Percentiles rank a stretch among this genome's conserved stretches.
phyloP scores from a whole-genome alignment of 352 stramenopile species.

The Phytophthora pseudosyringae region DNA sequence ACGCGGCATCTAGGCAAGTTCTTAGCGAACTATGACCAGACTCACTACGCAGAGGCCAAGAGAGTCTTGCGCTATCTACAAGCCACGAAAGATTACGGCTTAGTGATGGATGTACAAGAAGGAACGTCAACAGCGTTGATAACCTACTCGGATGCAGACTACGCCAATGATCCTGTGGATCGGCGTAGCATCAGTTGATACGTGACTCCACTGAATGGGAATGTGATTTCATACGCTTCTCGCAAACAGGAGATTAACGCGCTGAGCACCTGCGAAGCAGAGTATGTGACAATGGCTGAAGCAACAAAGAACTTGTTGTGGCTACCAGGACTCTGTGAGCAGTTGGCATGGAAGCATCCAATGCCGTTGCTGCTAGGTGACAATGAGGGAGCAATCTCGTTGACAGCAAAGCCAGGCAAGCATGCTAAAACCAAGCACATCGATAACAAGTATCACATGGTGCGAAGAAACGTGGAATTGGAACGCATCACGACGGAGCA shows the following conservation, averaged over 20 bases:
- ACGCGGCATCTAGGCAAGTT: background rate
- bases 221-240: conserved; percentile 28
- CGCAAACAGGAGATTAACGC: conserved; percentile 37
- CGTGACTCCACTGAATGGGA: conserved; percentile 28
- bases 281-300: conserved; percentile 37
- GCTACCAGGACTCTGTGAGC: conserved; percentile 6
- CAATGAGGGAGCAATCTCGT: conserved; percentile 8
- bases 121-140: background rate
- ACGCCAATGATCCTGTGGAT: conserved; percentile 3
- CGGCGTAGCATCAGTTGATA: conserved; percentile 28
- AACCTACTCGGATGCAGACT: conserved; percentile 3
- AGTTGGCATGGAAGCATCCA: conserved; percentile 6
- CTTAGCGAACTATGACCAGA: background rate
- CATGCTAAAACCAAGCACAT: conserved; percentile 27
- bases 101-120: background rate
- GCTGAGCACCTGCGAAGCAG: conserved; percentile 25
- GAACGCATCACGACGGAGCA: background rate
- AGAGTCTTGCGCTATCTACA: background rate
- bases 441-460: conserved; percentile 23
- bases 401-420: conserved; percentile 6
- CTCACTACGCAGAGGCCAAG: background rate
- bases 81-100: background rate
- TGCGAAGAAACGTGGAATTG: background rate
- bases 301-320: conserved; percentile 22
- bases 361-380: conserved; percentile 6